Base-by-base conservation (phyloP, 345 rosid genomes). In the Populus ilicifolia region DNA sequence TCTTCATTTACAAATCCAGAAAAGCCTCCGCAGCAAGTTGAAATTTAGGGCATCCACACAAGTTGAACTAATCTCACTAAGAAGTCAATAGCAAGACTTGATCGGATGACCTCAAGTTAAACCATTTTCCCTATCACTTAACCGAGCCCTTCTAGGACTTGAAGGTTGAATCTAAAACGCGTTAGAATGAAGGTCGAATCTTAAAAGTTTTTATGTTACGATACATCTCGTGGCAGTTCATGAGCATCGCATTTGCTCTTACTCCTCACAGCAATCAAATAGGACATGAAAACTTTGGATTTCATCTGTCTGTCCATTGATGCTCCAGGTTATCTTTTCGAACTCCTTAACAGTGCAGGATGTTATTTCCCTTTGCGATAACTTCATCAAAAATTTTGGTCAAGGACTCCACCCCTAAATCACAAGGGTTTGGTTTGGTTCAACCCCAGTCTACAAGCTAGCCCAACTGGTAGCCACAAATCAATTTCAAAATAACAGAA, bases 371-470 rank as follows among this genome's bases (percentile, higher is more conserved):
- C 25, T 54, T 6, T 12, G 35, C 6, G 12, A 39, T 5, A 5
- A 50, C 39, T 46, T 71, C 71, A 27, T 44, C 52, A 67, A 21
- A 67, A 50, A 54, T 12, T 0, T 65, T 23, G 29, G 17, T 36
- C 50, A 27, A 39, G 25, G 67, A 6, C 18, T 11, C 39, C 44
- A 8, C 8, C 27, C 21, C 61, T 30, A 43, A 64, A 69, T 46
- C 23, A 21, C 66, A 30, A 2, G 66, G 13, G n/a, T 38, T 35
- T 14, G 61, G 79, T 52, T 77, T 75, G 70, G 35, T 36, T 59
- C 77, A 70, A 71, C 21, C 67, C 64, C 65, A 7, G 41, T 61
- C 77, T 72, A 59, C 77, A 77, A 75, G 61, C 79, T 67, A 78
- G 64, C 71, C 48, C 72, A 71, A 62, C 44, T 44, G 20, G 39